A percentile compares a stretch with the other conserved stretches of the same genome.
phyloP scores from a whole-genome alignment of 129 eudicot species.

The Oenanthe sinensis region DNA sequence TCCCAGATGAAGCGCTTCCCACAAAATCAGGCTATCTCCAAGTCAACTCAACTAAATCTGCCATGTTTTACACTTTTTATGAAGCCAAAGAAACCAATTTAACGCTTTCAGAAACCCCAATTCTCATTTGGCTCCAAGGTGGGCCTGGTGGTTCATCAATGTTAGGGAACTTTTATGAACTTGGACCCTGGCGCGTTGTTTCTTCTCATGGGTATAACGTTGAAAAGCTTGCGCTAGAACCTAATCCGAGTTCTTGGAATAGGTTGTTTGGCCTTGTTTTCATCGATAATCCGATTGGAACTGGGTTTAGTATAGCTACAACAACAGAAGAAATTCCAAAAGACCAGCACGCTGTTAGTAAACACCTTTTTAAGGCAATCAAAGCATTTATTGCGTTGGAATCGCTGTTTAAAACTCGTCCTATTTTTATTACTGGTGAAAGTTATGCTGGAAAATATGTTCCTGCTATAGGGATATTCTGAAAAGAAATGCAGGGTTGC shows the following conservation, averaged over 20 bases:
- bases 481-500: slow-evolving; percentile 37
- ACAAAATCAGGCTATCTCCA: no score
- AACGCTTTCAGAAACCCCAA: no score
- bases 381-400: slow-evolving; percentile 40
- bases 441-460: slow-evolving; percentile 88
- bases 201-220: slow-evolving; percentile 19
- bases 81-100: no score
- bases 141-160: slow-evolving; percentile 93
- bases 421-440: slow-evolving; percentile 71
- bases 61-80: no score
- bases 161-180: slow-evolving; percentile 68
- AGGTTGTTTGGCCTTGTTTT: slow-evolving; percentile 70
- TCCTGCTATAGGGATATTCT: slow-evolving; percentile 66
- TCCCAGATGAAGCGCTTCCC: no score
- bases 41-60: no score
- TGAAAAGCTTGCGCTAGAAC: slow-evolving; percentile 34
- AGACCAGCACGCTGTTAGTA: slow-evolving; percentile 52
- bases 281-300: slow-evolving; percentile 79
- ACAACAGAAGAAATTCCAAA: slow-evolving; percentile 55
- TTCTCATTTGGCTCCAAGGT: slow-evolving; percentile 88
- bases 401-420: slow-evolving; percentile 42
- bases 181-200: slow-evolving; percentile 70
- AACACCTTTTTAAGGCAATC: slow-evolving; percentile 55
- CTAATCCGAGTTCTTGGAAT: slow-evolving; percentile 76
- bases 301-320: slow-evolving; percentile 76